These are phyloP conservation scores for Epichloe baconii DNA, from an alignment of 2,329 filamentous ascomycete genomes.

Conservation along the genomic window DNA sequence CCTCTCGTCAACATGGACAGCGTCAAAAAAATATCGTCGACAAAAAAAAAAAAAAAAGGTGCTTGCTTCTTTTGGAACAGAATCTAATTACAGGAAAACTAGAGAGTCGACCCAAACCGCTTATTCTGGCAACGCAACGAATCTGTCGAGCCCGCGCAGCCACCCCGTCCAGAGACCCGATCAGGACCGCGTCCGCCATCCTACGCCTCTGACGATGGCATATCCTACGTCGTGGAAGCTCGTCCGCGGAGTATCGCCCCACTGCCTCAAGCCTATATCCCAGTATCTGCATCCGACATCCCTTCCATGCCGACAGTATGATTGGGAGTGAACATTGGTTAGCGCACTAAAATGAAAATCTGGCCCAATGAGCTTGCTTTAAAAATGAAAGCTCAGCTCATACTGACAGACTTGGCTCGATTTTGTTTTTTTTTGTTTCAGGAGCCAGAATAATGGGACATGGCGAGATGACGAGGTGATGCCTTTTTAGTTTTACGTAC, in stretches of 20 bases:
- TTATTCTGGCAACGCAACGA: conserved; percentile 67
- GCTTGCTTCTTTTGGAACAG: not conserved
- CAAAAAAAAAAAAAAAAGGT: not conserved
- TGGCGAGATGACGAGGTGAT: too few relatives aligned
- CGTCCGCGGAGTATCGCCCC: conserved; percentile 45
- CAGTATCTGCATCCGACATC: not conserved
- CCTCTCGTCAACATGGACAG: too few relatives aligned
- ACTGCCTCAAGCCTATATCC: conserved; percentile 22
- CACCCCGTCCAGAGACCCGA: conserved; percentile 12
- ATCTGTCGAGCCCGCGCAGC: conserved; percentile 13
- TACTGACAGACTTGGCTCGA: too few relatives aligned
- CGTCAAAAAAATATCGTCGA: too few relatives aligned
- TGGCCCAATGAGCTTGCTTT: too few relatives aligned
- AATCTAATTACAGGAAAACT: not conserved
- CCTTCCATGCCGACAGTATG: not conserved
- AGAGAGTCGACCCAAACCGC: conserved; percentile 68
- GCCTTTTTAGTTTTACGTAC: too few relatives aligned
- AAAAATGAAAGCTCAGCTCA: too few relatives aligned
- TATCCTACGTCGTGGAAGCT: conserved; percentile 58
- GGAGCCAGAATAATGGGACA: too few relatives aligned
- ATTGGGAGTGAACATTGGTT: not conserved
- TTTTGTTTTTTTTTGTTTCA: too few relatives aligned
- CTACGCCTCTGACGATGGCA: conserved; percentile 63
- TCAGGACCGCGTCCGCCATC: conserved; percentile 49
- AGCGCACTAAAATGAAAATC: not conserved